These are phyloP conservation scores for Capsella rubella DNA, from an alignment of 441 rosid genomes.

Conservation along the genomic window DNA sequence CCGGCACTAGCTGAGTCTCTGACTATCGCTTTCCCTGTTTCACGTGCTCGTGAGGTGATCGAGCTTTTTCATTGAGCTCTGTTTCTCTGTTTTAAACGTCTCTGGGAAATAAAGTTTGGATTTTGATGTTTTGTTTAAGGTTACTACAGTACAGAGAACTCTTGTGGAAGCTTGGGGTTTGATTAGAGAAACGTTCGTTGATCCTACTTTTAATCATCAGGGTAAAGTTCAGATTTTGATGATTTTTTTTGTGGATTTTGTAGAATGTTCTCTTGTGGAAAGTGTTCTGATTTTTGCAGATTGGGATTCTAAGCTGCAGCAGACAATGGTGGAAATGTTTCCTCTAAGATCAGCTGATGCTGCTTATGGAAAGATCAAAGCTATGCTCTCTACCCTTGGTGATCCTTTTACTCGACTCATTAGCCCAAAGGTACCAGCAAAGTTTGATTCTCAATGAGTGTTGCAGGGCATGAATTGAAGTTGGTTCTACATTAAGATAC, in stretches of 20 bases:
- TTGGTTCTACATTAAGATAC: neutral
- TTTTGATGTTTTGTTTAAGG: slow-evolving; percentile 50
- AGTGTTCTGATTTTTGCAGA: slow-evolving; percentile 50
- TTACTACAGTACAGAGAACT: slow-evolving; percentile 88
- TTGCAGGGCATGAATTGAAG: neutral
- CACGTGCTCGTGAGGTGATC: slow-evolving; percentile 77
- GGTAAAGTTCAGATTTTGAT: slow-evolving; percentile 48
- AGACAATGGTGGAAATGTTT: slow-evolving; percentile 92
- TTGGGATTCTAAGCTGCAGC: slow-evolving; percentile 90
- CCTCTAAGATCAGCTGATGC: slow-evolving; percentile 86
- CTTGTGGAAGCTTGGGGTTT: slow-evolving; percentile 96
- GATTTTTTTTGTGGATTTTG: neutral
- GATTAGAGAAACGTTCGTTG: slow-evolving; percentile 86
- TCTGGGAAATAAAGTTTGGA: neutral
- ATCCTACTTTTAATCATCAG: slow-evolving; percentile 90
- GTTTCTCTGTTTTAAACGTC: slow-evolving; percentile 24
- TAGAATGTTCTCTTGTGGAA: neutral
- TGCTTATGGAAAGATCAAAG: slow-evolving; percentile 73
- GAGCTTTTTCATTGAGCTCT: slow-evolving; percentile 10
- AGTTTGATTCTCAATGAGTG: neutral
- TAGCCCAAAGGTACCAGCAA: slow-evolving; percentile 75
- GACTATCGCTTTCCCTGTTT: slow-evolving; percentile 74
- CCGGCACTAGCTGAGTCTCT: slow-evolving; percentile 74
- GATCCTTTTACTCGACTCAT: slow-evolving; percentile 92
- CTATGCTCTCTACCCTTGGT: slow-evolving; percentile 93